These are phyloP conservation scores for Cryptococcus maquisensis DNA, from an alignment of 1,284 basidiomycete species.

Conservation along the genomic window DNA sequence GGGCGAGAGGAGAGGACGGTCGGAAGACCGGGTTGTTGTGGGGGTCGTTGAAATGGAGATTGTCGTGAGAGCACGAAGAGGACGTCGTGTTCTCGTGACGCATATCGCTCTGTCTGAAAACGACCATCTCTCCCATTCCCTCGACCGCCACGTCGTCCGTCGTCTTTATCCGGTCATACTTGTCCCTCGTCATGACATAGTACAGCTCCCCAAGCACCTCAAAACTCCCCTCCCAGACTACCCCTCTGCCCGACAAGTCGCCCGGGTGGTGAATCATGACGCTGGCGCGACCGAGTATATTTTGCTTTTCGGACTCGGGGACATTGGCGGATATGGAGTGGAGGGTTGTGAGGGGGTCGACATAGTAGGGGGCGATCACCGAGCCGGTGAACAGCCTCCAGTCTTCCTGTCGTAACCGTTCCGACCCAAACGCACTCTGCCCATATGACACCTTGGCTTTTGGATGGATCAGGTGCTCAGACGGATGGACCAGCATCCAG, in stretches of 20 bases:
- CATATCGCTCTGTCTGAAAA: conserved; percentile 57
- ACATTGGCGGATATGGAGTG: conserved; percentile 22
- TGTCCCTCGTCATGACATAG: conserved; percentile 67
- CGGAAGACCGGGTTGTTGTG: conserved; percentile 43
- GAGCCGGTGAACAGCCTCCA: conserved; percentile 62
- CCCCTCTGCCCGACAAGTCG: conserved; percentile 53
- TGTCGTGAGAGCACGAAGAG: conserved; percentile 63
- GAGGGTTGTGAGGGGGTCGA: conserved; percentile 44
- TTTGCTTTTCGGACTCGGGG: conserved; percentile 12
- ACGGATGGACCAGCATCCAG: conserved; percentile 61
- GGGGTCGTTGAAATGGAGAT: conserved; percentile 63
- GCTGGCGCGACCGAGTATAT: conserved; percentile 63
- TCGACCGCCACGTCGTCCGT: conserved; percentile 59
- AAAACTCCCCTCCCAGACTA: conserved; percentile 73
- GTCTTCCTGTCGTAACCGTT: conserved; percentile 31
- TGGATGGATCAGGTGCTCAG: conserved; percentile 70
- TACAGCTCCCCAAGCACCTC: conserved; percentile 63
- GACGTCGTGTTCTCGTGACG: conserved; percentile 9
- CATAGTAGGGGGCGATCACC: conserved; percentile 57
- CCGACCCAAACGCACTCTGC: background rate
- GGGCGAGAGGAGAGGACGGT: background rate
- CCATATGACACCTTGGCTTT: conserved; percentile 57
- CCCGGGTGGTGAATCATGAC: conserved; percentile 67
- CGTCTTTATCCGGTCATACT: conserved; percentile 58
- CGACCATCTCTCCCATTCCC: conserved; percentile 66